Evolutionary conservation across 2,329 filamentous ascomycete species (phyloP).

Genomic region (Neonectria punicea): DNA sequence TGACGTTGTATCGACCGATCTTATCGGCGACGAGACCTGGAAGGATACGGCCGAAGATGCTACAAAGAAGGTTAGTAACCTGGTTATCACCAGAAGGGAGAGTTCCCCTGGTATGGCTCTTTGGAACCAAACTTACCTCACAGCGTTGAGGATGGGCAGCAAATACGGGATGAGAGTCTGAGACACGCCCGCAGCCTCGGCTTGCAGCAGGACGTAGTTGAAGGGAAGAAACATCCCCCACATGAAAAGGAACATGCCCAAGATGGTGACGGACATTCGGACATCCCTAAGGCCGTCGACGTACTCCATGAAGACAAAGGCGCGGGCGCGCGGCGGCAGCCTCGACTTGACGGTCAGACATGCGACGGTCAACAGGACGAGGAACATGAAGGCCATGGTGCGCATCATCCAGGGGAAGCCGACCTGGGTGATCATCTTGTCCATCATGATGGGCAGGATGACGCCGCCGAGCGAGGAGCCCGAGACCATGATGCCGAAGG

Average conservation of each 20-base stretch:
- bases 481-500: slow-evolving; percentile 63
- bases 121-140: slow-evolving; percentile 49
- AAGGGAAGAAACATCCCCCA: slow-evolving; percentile 65
- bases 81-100: neutral
- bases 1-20: slow-evolving; percentile 58
- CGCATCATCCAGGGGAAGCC: slow-evolving; percentile 63
- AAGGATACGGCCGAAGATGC: slow-evolving; percentile 62
- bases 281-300: slow-evolving; percentile 57
- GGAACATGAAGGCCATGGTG: slow-evolving; percentile 57
- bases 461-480: slow-evolving; percentile 66
- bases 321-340: slow-evolving; percentile 56
- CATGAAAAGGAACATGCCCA: slow-evolving; percentile 65
- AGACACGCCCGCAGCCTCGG: slow-evolving; percentile 55
- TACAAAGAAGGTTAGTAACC: slow-evolving; percentile 39
- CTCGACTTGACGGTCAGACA: slow-evolving; percentile 50
- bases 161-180: slow-evolving; percentile 57
- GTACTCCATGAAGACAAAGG: slow-evolving; percentile 60
- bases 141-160: slow-evolving; percentile 67
- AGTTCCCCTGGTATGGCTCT: neutral
- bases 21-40: slow-evolving; percentile 61
- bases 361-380: slow-evolving; percentile 48
- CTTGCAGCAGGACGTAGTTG: slow-evolving; percentile 63
- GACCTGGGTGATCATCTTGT: slow-evolving; percentile 60
- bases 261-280: slow-evolving; percentile 54
- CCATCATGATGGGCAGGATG: slow-evolving; percentile 69